These are phyloP conservation scores for Kuraishia ogatae DNA, from an alignment of 805 yeast genomes.

Conservation along the genomic window DNA sequence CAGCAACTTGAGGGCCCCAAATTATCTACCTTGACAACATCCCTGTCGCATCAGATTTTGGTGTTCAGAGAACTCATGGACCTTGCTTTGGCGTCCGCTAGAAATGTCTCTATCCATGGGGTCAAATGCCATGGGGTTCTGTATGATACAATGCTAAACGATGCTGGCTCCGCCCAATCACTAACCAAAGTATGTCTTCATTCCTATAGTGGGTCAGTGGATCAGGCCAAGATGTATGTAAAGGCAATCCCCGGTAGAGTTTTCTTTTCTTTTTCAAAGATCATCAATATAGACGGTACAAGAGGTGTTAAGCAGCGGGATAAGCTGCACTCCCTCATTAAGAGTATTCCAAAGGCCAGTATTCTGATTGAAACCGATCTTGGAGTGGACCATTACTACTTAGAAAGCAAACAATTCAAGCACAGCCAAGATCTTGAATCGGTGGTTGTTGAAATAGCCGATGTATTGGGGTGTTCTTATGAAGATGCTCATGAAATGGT, in stretches of 20 bases:
- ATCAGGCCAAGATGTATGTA: constrained; percentile 48
- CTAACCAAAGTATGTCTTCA: constrained; percentile 53
- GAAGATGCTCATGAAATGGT: background rate
- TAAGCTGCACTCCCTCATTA: constrained; percentile 20
- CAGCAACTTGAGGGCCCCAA: background rate
- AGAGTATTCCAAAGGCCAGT: constrained; percentile 23
- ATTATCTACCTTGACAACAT: constrained; percentile 26
- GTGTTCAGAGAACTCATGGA: constrained; percentile 43
- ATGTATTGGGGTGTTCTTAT: background rate
- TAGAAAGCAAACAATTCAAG: background rate
- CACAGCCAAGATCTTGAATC: background rate
- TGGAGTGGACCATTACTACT: constrained; percentile 15
- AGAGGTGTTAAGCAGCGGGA: constrained; percentile 4
- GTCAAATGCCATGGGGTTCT: constrained; percentile 70
- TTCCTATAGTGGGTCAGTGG: constrained; percentile 79
- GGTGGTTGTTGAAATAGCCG: background rate
- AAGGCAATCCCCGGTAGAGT: constrained; percentile 24
- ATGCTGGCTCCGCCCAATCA: background rate
- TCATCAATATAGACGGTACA: constrained; percentile 30
- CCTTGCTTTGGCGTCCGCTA: constrained; percentile 38
- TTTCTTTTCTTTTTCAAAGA: constrained; percentile 45
- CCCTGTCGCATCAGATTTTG: constrained; percentile 53
- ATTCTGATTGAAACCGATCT: constrained; percentile 49
- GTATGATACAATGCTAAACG: constrained; percentile 30
- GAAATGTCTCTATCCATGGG: constrained; percentile 72